Base-by-base conservation (phyloP, 805 yeast genomes). In the Spathaspora boniae region DNA sequence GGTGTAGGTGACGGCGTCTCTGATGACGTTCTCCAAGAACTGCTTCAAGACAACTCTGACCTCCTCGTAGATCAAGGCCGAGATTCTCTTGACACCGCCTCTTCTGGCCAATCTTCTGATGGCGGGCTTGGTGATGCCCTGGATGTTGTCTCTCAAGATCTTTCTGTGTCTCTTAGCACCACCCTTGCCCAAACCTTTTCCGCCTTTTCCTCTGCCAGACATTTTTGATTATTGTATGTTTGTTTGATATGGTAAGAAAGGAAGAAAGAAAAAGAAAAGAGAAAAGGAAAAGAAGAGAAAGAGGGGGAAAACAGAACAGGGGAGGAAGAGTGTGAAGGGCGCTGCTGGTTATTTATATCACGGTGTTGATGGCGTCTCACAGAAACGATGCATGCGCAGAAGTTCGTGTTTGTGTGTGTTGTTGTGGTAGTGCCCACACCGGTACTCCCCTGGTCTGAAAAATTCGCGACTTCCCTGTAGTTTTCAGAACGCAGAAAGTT, bases 151-250 rank as follows among this genome's bases (percentile, higher is more conserved):
- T 80, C 98, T 89, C 53, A 89, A 79, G 73, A 91, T 86, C 86
- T 89, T 89, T 82, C 98, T 87, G 88, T 91, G 98, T 75, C 98
- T 88, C 83, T 91, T 91, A 61, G 98, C 98, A 78, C 98, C 98
- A 76, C 97, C 98, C 78, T 93, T 93, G 65, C 98, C 98, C 60
- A 93, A 80, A 76, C 98, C 98, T 86, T 93, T 93, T 66, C 98
- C 98, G 67, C 98, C 98, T 87, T 93, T 91, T 65, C 98, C 98
- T 81, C 97, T 89, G 70, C 98, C 96, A 68, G 96, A 87, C 96
- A 88, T 88, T 51, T 33, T 34, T 45, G 50, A 45, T 48, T 23
- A n/a, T n/a, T n/a, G n/a, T n/a, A n/a, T n/a, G n/a, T 29, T 35
- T 34, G 35, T 27, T 22, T 34, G 12, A n/a, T 35, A 26, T 26